These are phyloP conservation scores for Dunaliella primolecta DNA, from an alignment of 139 green algal species.

Conservation along the genomic window DNA sequence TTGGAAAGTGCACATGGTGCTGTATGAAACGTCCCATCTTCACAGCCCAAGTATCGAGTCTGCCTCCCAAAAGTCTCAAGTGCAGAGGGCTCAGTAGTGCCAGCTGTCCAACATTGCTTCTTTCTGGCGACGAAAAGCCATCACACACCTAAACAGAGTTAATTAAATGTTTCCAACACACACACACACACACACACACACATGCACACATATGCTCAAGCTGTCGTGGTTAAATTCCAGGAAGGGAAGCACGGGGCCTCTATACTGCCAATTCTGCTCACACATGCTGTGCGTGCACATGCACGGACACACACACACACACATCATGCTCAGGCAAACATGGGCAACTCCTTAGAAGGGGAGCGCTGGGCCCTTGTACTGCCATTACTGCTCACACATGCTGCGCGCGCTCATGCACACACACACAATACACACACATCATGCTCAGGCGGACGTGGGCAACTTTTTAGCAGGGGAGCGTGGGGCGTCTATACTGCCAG, in stretches of 20 bases:
- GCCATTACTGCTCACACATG: slow-evolving; percentile 62
- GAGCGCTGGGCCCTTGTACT: slow-evolving; percentile 52
- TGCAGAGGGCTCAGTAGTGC: too few relatives aligned
- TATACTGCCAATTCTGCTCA: slow-evolving; percentile 67
- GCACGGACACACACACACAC: background rate
- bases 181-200: background rate
- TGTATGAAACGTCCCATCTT: too few relatives aligned
- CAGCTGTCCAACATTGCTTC: too few relatives aligned
- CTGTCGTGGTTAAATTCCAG: slow-evolving; percentile 32
- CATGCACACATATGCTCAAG: background rate
- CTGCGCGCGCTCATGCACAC: slow-evolving; percentile 37
- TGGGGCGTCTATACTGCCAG: slow-evolving; percentile 56
- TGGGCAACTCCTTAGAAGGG: slow-evolving; percentile 44
- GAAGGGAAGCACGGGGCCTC: slow-evolving; percentile 46
- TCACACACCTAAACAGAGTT: too few relatives aligned
- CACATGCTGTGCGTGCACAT: slow-evolving; percentile 42
- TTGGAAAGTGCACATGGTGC: too few relatives aligned
- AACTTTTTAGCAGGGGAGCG: slow-evolving; percentile 44
- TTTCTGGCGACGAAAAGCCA: too few relatives aligned
- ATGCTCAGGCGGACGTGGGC: slow-evolving; percentile 30
- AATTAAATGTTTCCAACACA: too few relatives aligned
- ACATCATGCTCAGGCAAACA: slow-evolving; percentile 13
- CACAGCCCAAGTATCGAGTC: too few relatives aligned
- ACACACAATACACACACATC: background rate
- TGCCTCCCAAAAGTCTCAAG: too few relatives aligned